phyloP scores from a whole-genome alignment of 345 rosid genomes.

The Sonneratia caseolaris region DNA sequence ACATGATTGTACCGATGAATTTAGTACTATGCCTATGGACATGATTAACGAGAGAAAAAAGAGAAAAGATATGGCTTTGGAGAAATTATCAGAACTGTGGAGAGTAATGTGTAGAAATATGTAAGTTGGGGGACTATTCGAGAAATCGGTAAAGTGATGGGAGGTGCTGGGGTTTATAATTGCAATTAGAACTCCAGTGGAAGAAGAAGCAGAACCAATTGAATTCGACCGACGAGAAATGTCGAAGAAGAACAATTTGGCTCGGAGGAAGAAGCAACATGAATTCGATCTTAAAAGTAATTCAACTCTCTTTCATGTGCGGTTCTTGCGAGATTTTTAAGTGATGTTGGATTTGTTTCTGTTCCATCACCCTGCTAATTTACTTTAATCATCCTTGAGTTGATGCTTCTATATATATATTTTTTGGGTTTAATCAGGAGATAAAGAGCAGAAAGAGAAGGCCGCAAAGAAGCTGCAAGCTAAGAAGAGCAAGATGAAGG shows the following conservation, averaged over 20 bases:
- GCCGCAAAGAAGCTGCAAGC: constrained; percentile 58
- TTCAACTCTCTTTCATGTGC: background rate
- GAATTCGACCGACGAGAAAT: constrained; percentile 11
- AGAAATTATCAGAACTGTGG: too few relatives aligned
- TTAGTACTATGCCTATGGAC: too few relatives aligned
- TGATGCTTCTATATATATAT: background rate
- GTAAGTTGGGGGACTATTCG: too few relatives aligned
- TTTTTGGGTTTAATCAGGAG: constrained; percentile 33
- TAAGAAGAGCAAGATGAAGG: constrained; percentile 95
- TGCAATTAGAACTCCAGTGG: background rate
- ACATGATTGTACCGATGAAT: too few relatives aligned
- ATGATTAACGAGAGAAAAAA: too few relatives aligned
- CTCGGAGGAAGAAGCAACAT: constrained; percentile 69
- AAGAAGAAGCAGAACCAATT: background rate
- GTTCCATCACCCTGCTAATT: background rate
- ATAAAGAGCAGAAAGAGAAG: constrained; percentile 66
- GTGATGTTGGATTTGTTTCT: background rate
- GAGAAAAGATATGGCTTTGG: too few relatives aligned
- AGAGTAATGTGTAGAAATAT: too few relatives aligned
- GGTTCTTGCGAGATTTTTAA: too few relatives aligned
- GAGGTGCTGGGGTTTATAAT: too few relatives aligned
- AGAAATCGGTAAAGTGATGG: too few relatives aligned
- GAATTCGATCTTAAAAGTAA: constrained; percentile 77
- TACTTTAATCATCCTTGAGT: background rate
- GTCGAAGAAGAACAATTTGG: constrained; percentile 97